Evolutionary conservation across 495 filamentous ascomycete species (phyloP).

Genomic region (Sordaria brevicollis): DNA sequence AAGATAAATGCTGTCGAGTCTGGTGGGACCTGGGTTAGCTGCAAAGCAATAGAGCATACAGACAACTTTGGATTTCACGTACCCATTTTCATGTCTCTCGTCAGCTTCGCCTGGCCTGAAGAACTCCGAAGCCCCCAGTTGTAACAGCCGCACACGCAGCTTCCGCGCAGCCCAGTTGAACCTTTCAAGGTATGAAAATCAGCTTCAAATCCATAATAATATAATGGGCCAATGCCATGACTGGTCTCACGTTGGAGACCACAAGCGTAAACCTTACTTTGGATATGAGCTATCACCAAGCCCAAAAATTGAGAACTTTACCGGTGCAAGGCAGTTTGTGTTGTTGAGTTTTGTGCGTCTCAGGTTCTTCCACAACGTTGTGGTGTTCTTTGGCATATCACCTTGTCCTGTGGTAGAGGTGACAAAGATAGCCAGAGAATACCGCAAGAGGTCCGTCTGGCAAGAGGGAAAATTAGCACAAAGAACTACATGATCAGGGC

Average conservation of each 20-base stretch:
- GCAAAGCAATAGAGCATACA: background rate
- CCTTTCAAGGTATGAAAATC: slow-evolving; percentile 27
- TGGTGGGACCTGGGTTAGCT: slow-evolving; percentile 3
- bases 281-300: slow-evolving; percentile 91
- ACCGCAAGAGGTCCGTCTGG: slow-evolving; percentile 37
- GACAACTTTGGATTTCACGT: slow-evolving; percentile 15
- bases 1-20: slow-evolving; percentile 68
- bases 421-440: slow-evolving; percentile 62
- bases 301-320: slow-evolving; percentile 78
- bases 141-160: slow-evolving; percentile 71
- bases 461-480: slow-evolving; percentile 1
- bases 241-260: background rate
- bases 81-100: slow-evolving; percentile 90
- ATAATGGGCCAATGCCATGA: background rate
- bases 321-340: slow-evolving; percentile 50
- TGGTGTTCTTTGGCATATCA: slow-evolving; percentile 73
- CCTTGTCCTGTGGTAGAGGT: slow-evolving; percentile 93
- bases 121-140: slow-evolving; percentile 74
- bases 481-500: slow-evolving; percentile 25
- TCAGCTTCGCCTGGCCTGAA: slow-evolving; percentile 77
- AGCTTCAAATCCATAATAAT: background rate
- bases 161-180: slow-evolving; percentile 92
- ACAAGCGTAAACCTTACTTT: slow-evolving; percentile 43
- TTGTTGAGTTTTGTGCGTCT: slow-evolving; percentile 67
- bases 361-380: slow-evolving; percentile 75